Percentiles rank a stretch among this genome's conserved stretches.
Conservation (phyloP, 1,284 basidiomycete genomes). For the Takashimella tepidaria region DNA sequence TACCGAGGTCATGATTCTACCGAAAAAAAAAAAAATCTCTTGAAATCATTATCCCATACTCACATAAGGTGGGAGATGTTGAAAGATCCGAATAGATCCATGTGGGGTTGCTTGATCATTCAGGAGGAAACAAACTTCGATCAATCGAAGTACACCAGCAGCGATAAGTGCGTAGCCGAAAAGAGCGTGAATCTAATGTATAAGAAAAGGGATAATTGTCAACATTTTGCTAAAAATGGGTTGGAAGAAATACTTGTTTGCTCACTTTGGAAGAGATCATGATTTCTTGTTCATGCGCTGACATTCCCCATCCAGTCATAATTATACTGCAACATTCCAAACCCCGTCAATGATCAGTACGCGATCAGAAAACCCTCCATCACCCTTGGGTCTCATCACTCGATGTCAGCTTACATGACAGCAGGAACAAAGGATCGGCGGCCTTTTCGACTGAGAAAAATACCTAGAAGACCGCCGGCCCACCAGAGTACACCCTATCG, state of each 20-base stretch:
- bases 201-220: not conserved
- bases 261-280: conserved; percentile 73
- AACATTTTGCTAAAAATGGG: not conserved
- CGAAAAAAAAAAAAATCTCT: no score
- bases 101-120: conserved; percentile 43
- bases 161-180: conserved; percentile 84
- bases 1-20: not conserved
- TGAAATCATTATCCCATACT: no score
- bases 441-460: conserved; percentile 77
- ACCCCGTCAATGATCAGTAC: not conserved
- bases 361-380: not conserved
- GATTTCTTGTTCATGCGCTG: conserved; percentile 77
- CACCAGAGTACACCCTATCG: conserved; percentile 73
- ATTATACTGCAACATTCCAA: conserved; percentile 57
- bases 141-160: conserved; percentile 72
- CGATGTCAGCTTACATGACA: conserved; percentile 65
- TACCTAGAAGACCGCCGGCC: conserved; percentile 82
- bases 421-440: conserved; percentile 78
- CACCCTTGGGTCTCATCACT: no score
- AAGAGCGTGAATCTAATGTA: conserved; percentile 64
- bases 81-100: conserved; percentile 58
- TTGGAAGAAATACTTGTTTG: not conserved
- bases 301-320: conserved; percentile 93
- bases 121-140: conserved; percentile 77
- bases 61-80: conserved; percentile 80